Evolutionary conservation across 2,329 filamentous ascomycete genomes (phyloP).

Genomic region (Lecanicillium sp.): DNA sequence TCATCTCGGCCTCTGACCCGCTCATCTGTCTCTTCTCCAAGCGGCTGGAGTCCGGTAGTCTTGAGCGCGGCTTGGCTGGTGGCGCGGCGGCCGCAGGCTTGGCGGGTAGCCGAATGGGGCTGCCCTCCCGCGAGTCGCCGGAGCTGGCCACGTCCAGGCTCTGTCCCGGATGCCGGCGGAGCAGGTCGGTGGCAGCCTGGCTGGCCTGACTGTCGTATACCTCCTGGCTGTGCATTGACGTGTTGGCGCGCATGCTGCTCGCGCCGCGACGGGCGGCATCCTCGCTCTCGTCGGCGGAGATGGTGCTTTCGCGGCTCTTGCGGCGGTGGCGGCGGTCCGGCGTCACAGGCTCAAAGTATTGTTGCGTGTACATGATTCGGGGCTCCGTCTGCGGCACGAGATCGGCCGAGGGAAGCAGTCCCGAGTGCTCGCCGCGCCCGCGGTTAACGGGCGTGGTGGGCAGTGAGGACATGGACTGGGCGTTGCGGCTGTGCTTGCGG

Average conservation of each 20-base stretch:
- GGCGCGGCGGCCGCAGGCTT: slow-evolving; percentile 35
- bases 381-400: slow-evolving; percentile 57
- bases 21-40: slow-evolving; percentile 48
- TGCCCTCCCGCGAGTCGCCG: slow-evolving; percentile 36
- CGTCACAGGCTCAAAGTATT: slow-evolving; percentile 40
- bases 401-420: slow-evolving; percentile 56
- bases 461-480: slow-evolving; percentile 79
- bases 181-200: slow-evolving; percentile 68
- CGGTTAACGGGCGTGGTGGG: slow-evolving; percentile 66
- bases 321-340: slow-evolving; percentile 43
- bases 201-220: slow-evolving; percentile 71
- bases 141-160: slow-evolving; percentile 46
- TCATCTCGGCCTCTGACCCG: slow-evolving; percentile 27
- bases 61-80: slow-evolving; percentile 46
- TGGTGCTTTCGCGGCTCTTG: slow-evolving; percentile 78
- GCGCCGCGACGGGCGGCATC: slow-evolving; percentile 47
- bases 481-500: slow-evolving; percentile 64
- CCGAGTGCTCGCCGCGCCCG: slow-evolving; percentile 40
- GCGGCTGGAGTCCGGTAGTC: slow-evolving; percentile 32
- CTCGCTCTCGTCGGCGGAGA: slow-evolving; percentile 61
- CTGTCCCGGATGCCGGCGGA: slow-evolving; percentile 53
- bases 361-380: slow-evolving; percentile 36
- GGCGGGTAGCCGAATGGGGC: slow-evolving; percentile 29
- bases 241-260: slow-evolving; percentile 25
- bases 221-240: slow-evolving; percentile 33